Evolutionary conservation across 2,329 filamentous ascomycete genomes (phyloP).

Genomic region (Venturia oleaginea): DNA sequence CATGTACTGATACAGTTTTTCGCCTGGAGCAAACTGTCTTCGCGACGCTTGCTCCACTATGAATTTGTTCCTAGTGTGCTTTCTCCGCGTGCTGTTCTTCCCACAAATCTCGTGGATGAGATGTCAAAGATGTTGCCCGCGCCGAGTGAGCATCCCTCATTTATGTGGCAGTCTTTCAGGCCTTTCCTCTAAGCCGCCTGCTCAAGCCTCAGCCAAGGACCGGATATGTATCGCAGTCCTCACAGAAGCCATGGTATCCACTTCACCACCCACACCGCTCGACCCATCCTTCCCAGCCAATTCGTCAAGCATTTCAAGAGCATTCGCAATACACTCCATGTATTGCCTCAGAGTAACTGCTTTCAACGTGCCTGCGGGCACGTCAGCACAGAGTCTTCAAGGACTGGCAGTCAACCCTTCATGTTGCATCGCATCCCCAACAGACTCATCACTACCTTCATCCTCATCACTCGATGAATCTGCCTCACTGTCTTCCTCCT

Average conservation of each 20-base stretch:
- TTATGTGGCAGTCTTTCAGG: too few relatives aligned
- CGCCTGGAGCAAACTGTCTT: too few relatives aligned
- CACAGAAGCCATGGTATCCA: not conserved
- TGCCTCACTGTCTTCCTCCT: constrained; percentile 29
- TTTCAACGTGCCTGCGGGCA: not conserved
- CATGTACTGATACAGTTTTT: too few relatives aligned
- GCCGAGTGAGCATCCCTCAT: too few relatives aligned
- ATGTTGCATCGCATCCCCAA: not conserved
- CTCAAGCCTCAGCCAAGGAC: not conserved
- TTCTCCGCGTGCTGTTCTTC: too few relatives aligned
- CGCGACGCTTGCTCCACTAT: too few relatives aligned
- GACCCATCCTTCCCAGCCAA: not conserved
- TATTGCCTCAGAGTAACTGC: not conserved
- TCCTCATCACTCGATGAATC: constrained; percentile 2
- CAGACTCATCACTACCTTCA: not conserved
- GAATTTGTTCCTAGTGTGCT: too few relatives aligned
- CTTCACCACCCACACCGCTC: not conserved
- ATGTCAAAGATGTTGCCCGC: too few relatives aligned
- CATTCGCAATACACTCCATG: not conserved
- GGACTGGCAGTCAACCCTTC: not conserved
- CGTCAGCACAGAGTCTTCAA: not conserved
- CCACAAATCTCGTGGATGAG: too few relatives aligned
- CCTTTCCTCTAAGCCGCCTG: not conserved
- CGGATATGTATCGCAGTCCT: not conserved
- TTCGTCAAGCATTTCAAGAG: not conserved